Evolutionary conservation across 2,329 filamentous ascomycete species (phyloP).

Genomic region (Colletotrichum sansevieriae): DNA sequence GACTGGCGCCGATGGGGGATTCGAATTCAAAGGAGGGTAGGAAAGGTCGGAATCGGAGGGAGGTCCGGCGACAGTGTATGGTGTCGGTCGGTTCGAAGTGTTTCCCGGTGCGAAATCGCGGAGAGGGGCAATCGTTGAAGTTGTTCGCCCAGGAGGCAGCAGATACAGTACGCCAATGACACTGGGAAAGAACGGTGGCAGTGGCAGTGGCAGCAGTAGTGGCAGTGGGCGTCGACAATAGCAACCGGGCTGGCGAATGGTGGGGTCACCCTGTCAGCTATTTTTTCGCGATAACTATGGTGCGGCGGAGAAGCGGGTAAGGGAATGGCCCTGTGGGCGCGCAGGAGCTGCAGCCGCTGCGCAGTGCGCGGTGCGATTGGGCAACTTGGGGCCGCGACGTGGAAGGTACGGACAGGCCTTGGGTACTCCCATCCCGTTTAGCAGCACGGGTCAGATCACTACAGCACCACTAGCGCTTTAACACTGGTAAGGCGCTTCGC

Average conservation of each 20-base stretch:
- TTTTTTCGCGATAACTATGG: slow-evolving; percentile 43
- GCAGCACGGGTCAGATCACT: too few species aligned
- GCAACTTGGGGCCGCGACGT: not conserved
- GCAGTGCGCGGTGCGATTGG: slow-evolving; percentile 3
- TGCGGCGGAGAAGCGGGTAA: slow-evolving; percentile 39
- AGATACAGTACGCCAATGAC: not conserved
- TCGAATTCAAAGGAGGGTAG: slow-evolving; percentile 37
- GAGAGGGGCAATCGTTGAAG: slow-evolving; percentile 40
- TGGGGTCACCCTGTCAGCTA: slow-evolving; percentile 42
- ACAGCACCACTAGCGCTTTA: too few species aligned
- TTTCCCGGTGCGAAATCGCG: slow-evolving; percentile 9
- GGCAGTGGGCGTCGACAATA: slow-evolving; percentile 35
- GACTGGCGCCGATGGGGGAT: slow-evolving; percentile 48
- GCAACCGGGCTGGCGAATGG: slow-evolving; percentile 36
- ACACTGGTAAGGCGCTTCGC: not conserved
- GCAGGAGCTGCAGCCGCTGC: not conserved
- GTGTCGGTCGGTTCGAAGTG: slow-evolving; percentile 16
- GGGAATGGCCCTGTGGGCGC: slow-evolving; percentile 19
- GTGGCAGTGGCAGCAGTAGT: slow-evolving; percentile 29
- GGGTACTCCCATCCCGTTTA: too few species aligned
- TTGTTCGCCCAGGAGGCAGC: slow-evolving; percentile 29
- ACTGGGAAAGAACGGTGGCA: slow-evolving; percentile 18
- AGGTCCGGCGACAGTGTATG: slow-evolving; percentile 24
- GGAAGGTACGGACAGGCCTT: slow-evolving; percentile 13
- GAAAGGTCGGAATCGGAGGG: slow-evolving; percentile 30